These are phyloP conservation scores for Roridomyces roridus DNA, from an alignment of 768 basidiomycete species.

Conservation along the genomic window DNA sequence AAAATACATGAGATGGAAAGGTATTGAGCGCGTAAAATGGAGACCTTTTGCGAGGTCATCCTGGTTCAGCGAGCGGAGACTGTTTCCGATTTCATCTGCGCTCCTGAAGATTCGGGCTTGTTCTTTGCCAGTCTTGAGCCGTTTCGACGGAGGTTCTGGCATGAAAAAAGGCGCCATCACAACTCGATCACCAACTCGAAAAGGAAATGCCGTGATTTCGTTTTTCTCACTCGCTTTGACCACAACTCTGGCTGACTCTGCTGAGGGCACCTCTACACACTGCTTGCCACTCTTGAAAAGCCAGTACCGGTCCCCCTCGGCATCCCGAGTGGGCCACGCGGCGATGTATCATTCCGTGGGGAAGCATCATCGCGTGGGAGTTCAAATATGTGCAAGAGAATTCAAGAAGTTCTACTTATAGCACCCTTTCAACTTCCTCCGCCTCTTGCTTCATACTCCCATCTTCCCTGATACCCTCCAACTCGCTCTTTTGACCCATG, in stretches of 20 bases:
- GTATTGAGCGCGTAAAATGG: background rate
- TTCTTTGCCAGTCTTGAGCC: conserved; percentile 16
- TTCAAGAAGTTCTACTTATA: background rate
- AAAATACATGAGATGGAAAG: conserved; percentile 14
- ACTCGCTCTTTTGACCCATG: conserved; percentile 44
- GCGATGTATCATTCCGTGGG: background rate
- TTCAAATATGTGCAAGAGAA: too few species aligned
- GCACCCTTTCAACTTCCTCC: background rate
- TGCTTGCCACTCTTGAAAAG: too few species aligned
- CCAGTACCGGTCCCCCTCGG: too few species aligned
- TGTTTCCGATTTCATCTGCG: conserved; percentile 39
- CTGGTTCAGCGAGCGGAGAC: conserved; percentile 38
- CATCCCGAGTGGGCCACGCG: background rate
- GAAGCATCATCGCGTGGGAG: background rate
- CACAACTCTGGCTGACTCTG: too few species aligned
- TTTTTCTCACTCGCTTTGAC: too few species aligned
- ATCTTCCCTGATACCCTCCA: too few species aligned
- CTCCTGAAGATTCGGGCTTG: conserved; percentile 29
- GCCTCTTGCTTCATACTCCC: background rate
- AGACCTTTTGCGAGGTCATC: conserved; percentile 41
- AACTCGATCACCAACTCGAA: background rate
- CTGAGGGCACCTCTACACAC: too few species aligned
- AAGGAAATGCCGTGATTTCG: too few species aligned
- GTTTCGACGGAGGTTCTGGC: conserved; percentile 24
- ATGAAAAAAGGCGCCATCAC: background rate